Percentiles rank a stretch among this genome's conserved stretches.
phyloP scores from a whole-genome alignment of 495 filamentous ascomycete genomes.

The Trichocladium antarcticum region DNA sequence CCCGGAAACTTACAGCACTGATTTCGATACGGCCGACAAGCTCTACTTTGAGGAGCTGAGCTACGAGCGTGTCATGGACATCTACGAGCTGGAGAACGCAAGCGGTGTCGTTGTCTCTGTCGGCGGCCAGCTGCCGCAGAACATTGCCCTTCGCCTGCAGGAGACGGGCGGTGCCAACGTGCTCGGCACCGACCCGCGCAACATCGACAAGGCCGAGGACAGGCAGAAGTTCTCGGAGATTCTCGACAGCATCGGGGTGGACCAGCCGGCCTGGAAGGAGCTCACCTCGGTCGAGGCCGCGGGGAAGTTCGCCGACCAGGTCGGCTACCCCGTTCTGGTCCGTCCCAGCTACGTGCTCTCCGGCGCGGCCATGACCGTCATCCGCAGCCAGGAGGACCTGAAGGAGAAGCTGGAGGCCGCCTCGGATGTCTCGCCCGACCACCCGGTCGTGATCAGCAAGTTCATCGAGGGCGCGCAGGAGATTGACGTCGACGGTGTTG shows the following conservation, averaged over 20 bases:
- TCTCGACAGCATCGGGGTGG: constrained; percentile 84
- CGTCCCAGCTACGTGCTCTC: constrained; percentile 96
- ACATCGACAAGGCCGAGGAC: constrained; percentile 96
- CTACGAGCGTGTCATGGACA: constrained; percentile 98
- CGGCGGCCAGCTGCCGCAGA: constrained; percentile 91
- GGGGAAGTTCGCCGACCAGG: constrained; percentile 71
- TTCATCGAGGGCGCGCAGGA: constrained; percentile 97
- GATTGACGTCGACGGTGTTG: constrained; percentile 95
- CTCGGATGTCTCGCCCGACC: constrained; percentile 82
- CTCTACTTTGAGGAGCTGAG: constrained; percentile 96
- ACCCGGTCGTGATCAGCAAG: constrained; percentile 98
- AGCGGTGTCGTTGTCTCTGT: constrained; percentile 89
- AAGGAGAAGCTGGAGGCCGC: constrained; percentile 86
- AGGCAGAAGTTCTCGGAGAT: constrained; percentile 98
- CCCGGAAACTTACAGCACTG: constrained; percentile 79
- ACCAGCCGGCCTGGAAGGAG: constrained; percentile 97
- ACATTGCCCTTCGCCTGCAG: constrained; percentile 92
- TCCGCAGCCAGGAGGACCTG: constrained; percentile 80
- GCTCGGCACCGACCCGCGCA: constrained; percentile 79
- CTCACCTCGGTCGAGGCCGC: constrained; percentile 85
- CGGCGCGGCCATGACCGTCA: constrained; percentile 98
- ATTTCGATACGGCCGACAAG: constrained; percentile 89
- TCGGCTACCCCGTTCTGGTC: constrained; percentile 87
- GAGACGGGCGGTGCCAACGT: constrained; percentile 80
- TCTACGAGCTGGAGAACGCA: constrained; percentile 85